A percentile compares a stretch with the other conserved stretches of the same genome.
Conservation (phyloP, 2,329 filamentous ascomycete genomes). For the Hypoxylon rubiginosum region DNA sequence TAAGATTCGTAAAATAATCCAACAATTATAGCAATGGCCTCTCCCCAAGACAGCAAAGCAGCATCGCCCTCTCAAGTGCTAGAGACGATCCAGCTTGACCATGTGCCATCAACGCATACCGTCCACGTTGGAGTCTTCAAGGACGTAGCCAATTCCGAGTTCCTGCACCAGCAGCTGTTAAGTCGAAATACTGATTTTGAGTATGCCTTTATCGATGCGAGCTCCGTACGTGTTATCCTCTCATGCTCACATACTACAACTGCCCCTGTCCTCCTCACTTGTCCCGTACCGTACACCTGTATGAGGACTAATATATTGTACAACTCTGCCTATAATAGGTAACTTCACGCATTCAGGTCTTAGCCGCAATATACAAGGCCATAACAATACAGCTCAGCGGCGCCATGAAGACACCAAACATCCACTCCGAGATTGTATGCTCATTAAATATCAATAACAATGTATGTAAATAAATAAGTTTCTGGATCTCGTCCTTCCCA, state of each 20-base stretch:
- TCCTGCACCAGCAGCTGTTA: constrained; percentile 86
- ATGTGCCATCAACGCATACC: constrained; percentile 76
- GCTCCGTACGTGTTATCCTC: constrained; percentile 73
- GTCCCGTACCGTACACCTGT: background rate
- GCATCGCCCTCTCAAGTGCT: constrained; percentile 52
- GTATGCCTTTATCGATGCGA: constrained; percentile 93
- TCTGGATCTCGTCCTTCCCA: background rate
- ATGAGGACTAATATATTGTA: background rate
- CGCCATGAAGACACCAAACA: constrained; percentile 81
- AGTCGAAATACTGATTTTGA: constrained; percentile 87
- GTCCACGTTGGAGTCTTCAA: constrained; percentile 83
- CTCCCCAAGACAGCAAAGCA: constrained; percentile 5
- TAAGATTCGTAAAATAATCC: background rate
- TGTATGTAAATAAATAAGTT: constrained; percentile 59
- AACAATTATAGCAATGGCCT: constrained; percentile 20
- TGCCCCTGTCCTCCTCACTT: too few relatives aligned
- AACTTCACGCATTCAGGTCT: constrained; percentile 77
- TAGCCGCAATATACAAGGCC: constrained; percentile 84
- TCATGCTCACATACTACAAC: too few relatives aligned
- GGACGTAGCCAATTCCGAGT: constrained; percentile 81
- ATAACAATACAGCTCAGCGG: constrained; percentile 73
- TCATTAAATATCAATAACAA: constrained; percentile 86
- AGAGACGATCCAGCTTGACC: constrained; percentile 79
- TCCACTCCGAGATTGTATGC: constrained; percentile 90
- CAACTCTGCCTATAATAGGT: constrained; percentile 61